phyloP scores from a whole-genome alignment of 306 rosid genomes.

The Glycine tomentella region DNA sequence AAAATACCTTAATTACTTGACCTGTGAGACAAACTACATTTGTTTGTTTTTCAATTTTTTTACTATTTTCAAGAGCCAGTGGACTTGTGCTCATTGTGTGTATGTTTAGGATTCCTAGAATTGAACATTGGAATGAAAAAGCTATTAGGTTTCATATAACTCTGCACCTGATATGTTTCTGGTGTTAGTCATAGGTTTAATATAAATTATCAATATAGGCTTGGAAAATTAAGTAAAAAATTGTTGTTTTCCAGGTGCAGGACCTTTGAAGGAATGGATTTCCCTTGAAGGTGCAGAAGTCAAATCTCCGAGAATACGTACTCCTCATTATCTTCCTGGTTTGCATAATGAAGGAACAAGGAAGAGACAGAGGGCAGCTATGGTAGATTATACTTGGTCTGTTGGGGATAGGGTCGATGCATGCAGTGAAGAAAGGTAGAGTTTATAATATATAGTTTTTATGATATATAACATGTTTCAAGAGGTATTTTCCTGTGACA shows the following conservation, averaged over 20 bases:
- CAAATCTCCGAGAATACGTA: conserved; percentile 76
- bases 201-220: conserved; percentile 9
- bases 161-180: conserved; percentile 12
- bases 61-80: conserved; percentile 2
- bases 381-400: conserved; percentile 78
- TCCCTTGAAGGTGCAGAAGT: conserved; percentile 67
- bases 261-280: conserved; percentile 85
- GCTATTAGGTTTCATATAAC: conserved; percentile 22
- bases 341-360: conserved; percentile 76
- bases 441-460: not conserved
- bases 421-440: conserved; percentile 80
- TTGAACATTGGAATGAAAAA: conserved; percentile 16
- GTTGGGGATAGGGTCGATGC: conserved; percentile 95
- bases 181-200: conserved; percentile 24
- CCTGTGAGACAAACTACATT: conserved; percentile 29
- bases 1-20: conserved; percentile 39
- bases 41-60: conserved; percentile 23
- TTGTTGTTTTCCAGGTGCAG: conserved; percentile 51
- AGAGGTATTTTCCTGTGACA: conserved; percentile 4
- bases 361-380: conserved; percentile 84
- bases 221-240: not conserved
- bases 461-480: not conserved
- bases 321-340: conserved; percentile 65
- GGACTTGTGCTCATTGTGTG: conserved; percentile 9
- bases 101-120: conserved; percentile 3